phyloP scores from a whole-genome alignment of 345 rosid genomes.

The Eucalyptus leucophloia region DNA sequence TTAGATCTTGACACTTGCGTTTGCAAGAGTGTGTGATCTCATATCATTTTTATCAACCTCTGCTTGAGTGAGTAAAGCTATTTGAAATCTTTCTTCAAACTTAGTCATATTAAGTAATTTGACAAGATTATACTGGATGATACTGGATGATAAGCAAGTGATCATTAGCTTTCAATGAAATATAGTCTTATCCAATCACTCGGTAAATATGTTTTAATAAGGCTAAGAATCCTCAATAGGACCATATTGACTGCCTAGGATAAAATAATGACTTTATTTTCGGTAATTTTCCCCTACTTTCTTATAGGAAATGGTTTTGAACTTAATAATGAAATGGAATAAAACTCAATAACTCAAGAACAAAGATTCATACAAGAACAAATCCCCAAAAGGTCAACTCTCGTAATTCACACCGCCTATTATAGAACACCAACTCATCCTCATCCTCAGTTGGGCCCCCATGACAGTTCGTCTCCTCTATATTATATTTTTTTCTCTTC shows the following conservation, averaged over 20 bases:
- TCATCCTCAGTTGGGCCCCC: background rate
- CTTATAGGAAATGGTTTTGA: background rate
- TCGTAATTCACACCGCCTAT: background rate
- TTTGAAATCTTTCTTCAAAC: background rate
- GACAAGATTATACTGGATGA: too few relatives aligned
- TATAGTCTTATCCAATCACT: background rate
- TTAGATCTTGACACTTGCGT: background rate
- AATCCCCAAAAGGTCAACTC: background rate
- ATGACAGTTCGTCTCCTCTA: background rate
- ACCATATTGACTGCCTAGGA: background rate
- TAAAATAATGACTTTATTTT: too few relatives aligned
- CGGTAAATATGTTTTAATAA: background rate
- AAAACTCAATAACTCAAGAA: background rate
- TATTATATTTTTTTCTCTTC: background rate
- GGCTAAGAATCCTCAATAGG: background rate
- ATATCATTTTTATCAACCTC: background rate
- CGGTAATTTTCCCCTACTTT: too few relatives aligned
- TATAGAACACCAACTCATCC: background rate
- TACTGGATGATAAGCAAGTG: too few relatives aligned
- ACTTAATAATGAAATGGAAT: background rate
- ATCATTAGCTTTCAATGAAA: background rate
- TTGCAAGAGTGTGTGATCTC: background rate
- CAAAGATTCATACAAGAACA: background rate
- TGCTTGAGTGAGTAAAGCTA: background rate
- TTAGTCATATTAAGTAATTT: background rate